Conservation (phyloP, 176 grass and related monocot genomes). For the Canna indica region DNA sequence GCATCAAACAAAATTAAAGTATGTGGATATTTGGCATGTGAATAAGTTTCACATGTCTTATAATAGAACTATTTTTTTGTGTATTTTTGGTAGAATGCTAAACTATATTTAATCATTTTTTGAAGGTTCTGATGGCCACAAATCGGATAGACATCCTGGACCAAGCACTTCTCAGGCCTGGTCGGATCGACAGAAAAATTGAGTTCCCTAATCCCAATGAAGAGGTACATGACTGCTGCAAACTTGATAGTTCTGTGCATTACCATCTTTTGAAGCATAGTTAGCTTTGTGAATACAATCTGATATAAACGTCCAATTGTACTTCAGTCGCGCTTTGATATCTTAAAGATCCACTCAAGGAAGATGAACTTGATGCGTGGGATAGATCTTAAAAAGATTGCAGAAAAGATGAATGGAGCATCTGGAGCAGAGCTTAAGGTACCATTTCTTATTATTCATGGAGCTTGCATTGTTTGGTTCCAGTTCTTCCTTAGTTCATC, state of each 20-base stretch:
- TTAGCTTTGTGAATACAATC: not conserved
- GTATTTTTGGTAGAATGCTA: not conserved
- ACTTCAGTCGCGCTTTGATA: constrained; percentile 85
- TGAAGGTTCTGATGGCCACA: constrained; percentile 97
- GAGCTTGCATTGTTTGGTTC: not conserved
- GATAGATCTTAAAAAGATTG: constrained; percentile 98
- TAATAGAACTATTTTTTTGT: too few species aligned
- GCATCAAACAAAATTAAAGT: constrained; percentile 99
- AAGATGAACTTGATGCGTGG: constrained; percentile 99
- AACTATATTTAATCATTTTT: not conserved
- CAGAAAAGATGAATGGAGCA: constrained; percentile 93
- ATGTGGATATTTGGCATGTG: not conserved
- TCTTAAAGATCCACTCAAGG: constrained; percentile 97
- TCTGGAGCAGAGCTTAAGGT: constrained; percentile 99
- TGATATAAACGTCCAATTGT: not conserved
- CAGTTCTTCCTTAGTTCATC: not conserved
- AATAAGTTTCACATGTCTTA: too few species aligned
- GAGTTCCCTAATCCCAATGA: constrained; percentile 99
- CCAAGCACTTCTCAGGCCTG: constrained; percentile 93
- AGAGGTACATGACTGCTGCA: constrained; percentile 45
- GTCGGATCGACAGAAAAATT: constrained; percentile 96
- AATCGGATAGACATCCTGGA: constrained; percentile 98
- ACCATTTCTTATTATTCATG: not conserved
- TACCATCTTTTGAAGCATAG: constrained; percentile 2
- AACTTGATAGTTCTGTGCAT: not conserved